Evolutionary conservation across 2,329 filamentous ascomycete species (phyloP), one percentile per base, ranked within the genome.

Genomic region (Setomelanomma holmii): DNA sequence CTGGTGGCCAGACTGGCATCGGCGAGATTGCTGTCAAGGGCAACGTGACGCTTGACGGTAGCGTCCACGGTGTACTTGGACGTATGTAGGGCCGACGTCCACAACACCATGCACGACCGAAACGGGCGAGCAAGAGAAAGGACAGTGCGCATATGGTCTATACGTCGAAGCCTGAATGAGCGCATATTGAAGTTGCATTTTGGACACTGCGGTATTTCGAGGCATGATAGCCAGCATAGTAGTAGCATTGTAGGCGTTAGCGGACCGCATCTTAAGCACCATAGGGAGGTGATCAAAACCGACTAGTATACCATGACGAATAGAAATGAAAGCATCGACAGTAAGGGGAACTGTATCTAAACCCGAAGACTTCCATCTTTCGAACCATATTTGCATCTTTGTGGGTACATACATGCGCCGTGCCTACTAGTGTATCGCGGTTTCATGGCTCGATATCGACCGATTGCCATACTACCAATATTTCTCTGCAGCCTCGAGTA

Each of bases 41-140:
- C 0, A 80, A 80, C 42, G 79, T 83, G 47, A 77, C 86, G 51
- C 67, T 88, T 24, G 78, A 84, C 33, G 85, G 85, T 0, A 75
- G 69, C 49, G 82, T 87, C 19, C 79, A 78, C 56, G 79, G 79
- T 4, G 70, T 76, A 4, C 49, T 73, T 33, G 67, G 67, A 4
- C 55, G 71, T 43, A 46, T 67, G 64, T 68, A 67, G 56, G 38
- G 4, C 19, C 2, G 16, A n/a, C 27, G 12, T 36, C 2, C 14
- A 16, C 34, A 16, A 36, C 4, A n/a, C 34, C 34, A 16, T n/a
- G n/a, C n/a, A n/a, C n/a, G n/a, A n/a, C n/a, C n/a, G n/a, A n/a
- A n/a, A n/a, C n/a, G n/a, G n/a, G n/a, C n/a, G n/a, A n/a, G n/a
- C n/a, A 30, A 30, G 27, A 30, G 10, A 30, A 3, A 30, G 27